phyloP scores from a whole-genome alignment of 2,329 filamentous ascomycete species.

The Teratosphaeriaceae sp. region DNA sequence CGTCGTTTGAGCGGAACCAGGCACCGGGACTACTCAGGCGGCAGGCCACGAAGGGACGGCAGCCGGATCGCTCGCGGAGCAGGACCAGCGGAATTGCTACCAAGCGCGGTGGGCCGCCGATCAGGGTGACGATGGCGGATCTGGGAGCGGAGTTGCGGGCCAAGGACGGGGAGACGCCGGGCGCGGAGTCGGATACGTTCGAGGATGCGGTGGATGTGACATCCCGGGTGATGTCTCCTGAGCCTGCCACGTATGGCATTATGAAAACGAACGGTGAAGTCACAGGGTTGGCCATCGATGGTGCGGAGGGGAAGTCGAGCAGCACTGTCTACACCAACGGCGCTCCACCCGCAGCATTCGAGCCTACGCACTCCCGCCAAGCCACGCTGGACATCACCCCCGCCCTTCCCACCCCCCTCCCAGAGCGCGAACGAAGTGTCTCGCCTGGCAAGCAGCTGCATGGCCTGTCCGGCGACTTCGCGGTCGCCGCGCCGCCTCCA shows the following conservation, averaged over 20 bases:
- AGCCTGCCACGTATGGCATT: background rate
- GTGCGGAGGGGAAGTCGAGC: background rate
- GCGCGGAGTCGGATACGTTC: constrained; percentile 53
- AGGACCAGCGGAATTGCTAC: background rate
- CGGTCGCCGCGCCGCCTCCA: constrained; percentile 49
- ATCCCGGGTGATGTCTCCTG: constrained; percentile 15
- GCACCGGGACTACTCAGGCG: constrained; percentile 25
- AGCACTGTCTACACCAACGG: background rate
- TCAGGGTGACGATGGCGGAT: constrained; percentile 17
- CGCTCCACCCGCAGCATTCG: too few relatives aligned
- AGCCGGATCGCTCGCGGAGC: constrained; percentile 6
- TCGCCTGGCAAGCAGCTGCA: constrained; percentile 39
- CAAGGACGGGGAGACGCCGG: constrained; percentile 16
- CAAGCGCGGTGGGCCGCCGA: constrained; percentile 8
- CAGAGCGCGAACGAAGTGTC: background rate
- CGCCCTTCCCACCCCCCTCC: background rate
- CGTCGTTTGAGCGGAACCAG: constrained; percentile 15
- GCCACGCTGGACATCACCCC: background rate
- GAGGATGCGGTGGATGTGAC: constrained; percentile 69
- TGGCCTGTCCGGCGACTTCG: constrained; percentile 66
- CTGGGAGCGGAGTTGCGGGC: constrained; percentile 21
- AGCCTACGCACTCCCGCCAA: background rate
- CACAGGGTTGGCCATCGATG: background rate
- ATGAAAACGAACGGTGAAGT: background rate
- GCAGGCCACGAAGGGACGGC: constrained; percentile 16